Base-by-base conservation (phyloP, 345 rosid genomes). In the Citropsis articulata region DNA sequence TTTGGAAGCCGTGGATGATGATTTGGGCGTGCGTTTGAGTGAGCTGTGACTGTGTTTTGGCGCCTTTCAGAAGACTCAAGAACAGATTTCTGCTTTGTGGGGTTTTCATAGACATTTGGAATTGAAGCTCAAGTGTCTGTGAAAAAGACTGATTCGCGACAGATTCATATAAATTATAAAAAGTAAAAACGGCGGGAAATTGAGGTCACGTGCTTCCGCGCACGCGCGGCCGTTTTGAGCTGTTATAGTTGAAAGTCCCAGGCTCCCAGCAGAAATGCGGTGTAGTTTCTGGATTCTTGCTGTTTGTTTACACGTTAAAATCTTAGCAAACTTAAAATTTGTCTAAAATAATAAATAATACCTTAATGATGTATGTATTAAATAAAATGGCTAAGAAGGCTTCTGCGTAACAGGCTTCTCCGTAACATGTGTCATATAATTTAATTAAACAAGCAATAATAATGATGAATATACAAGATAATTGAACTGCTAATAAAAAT, bases 21-120 rank as follows among this genome's bases (percentile, higher is more conserved):
- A 91, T 86, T 75, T 91, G 96, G 66, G 94, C 83, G 81, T 93
- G 96, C 66, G 85, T 76, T 79, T 91, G 94, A 30, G 86, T 38
- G 62, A 93, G 88, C 73, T 90, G 93, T 13, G 94, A 84, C 57
- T 88, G 77, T 38, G 83, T 77, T 42, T 83, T 66, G 76, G 90
- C 81, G 77, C 50, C 75, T 66, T 63, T 83, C 70, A 91, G 83
- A 81, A 90, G 89, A 42, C 74, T 76, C 69, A 88, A 80, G 80
- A 87, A 81, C 75, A 66, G 81, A 81, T 76, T 79, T 56, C 84
- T 83, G 73, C 77, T 79, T 55, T 64, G 59, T 10, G 83, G 73
- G 6, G 55, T 28, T 38, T 12, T 24, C 24, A 59, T 38, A 13
- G 53, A 64, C 30, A 30, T 75, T 67, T 55, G 81, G 78, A 27